Evolutionary conservation across 177 flowering plant species (phyloP).

Genomic region (Vitis hybrid): DNA sequence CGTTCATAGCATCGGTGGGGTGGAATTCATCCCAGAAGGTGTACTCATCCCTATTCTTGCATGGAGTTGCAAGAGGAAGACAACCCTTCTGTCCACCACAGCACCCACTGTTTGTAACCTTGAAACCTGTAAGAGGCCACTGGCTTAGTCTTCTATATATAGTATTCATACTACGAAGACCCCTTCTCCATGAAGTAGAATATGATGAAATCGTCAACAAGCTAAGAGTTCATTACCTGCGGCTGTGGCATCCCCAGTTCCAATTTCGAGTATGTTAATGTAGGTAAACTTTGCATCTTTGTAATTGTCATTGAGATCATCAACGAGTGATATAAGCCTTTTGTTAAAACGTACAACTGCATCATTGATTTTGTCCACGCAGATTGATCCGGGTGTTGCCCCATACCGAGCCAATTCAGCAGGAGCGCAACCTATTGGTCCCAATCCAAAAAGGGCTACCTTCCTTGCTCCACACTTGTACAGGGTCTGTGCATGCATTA

Average conservation of each 20-base stretch:
- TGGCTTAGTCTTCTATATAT: too few species aligned
- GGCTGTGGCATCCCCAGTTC: too few species aligned
- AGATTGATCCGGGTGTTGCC: slow-evolving; percentile 13
- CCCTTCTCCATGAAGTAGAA: too few species aligned
- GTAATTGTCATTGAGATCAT: slow-evolving; percentile 21
- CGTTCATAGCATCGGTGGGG: slow-evolving; percentile 44
- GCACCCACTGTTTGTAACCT: slow-evolving; percentile 19
- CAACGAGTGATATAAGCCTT: slow-evolving; percentile 25
- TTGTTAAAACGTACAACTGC: slow-evolving; percentile 26
- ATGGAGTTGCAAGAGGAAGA: slow-evolving; percentile 32
- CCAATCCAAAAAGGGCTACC: slow-evolving; percentile 29
- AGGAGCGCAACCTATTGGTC: slow-evolving; percentile 43
- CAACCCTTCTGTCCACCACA: slow-evolving; percentile 33
- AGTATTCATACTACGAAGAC: too few species aligned
- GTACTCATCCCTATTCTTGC: slow-evolving; percentile 28
- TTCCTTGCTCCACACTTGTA: slow-evolving; percentile 45
- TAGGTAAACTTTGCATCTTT: slow-evolving; percentile 30
- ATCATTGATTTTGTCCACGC: slow-evolving; percentile 25
- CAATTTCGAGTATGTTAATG: slow-evolving; percentile 20
- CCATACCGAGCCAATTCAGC: not conserved
- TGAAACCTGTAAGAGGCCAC: slow-evolving; percentile 12
- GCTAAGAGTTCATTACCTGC: too few species aligned
- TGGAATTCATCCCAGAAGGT: slow-evolving; percentile 55
- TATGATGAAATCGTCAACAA: too few species aligned
- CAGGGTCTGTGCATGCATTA: slow-evolving; percentile 21